These are phyloP conservation scores for Sanghuangporus weigelae DNA, from an alignment of 1,284 basidiomycete species.

Conservation along the genomic window DNA sequence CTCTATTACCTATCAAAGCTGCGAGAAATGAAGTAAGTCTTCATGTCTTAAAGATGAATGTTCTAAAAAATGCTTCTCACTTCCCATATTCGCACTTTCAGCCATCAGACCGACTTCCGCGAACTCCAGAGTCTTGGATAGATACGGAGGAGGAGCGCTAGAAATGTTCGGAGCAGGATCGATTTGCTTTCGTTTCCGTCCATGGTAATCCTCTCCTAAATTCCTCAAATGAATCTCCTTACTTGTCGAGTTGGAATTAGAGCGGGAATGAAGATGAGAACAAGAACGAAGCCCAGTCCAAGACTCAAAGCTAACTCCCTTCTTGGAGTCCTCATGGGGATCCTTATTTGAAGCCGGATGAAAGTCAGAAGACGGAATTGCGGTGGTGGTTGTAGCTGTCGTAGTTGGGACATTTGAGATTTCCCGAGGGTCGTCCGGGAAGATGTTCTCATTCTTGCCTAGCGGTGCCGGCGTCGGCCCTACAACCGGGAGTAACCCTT, in stretches of 20 bases:
- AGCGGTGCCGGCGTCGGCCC: background rate
- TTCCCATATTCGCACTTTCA: slow-evolving; percentile 13
- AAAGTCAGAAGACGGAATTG: too few relatives aligned
- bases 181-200: background rate
- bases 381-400: too few relatives aligned
- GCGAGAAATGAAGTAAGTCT: background rate
- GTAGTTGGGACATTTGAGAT: too few relatives aligned
- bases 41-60: background rate
- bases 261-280: background rate
- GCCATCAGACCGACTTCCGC: slow-evolving; percentile 5
- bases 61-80: background rate
- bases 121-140: background rate
- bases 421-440: background rate
- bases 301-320: too few relatives aligned
- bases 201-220: background rate
- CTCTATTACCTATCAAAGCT: slow-evolving; percentile 9
- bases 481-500: background rate
- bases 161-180: background rate
- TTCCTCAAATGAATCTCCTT: background rate
- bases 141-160: background rate
- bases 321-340: too few relatives aligned
- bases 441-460: background rate
- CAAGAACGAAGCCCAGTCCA: background rate
- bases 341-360: too few relatives aligned
- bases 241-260: background rate